These are phyloP conservation scores for Herpetospermum pedunculosum DNA, from an alignment of 306 rosid genomes.

Conservation along the genomic window DNA sequence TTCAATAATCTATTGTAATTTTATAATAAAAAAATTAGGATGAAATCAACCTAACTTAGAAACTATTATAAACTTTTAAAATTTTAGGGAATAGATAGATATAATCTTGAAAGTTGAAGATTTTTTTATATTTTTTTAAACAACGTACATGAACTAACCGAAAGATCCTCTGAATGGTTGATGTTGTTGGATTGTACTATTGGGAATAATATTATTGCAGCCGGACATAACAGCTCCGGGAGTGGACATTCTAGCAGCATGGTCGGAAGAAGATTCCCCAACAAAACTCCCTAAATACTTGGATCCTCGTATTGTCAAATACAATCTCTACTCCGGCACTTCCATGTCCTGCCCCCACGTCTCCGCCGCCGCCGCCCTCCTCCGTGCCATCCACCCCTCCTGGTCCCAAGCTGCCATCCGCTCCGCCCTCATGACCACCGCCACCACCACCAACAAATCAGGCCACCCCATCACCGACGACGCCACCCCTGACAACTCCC, in stretches of 20 bases:
- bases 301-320: conserved; percentile 52
- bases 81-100: not conserved
- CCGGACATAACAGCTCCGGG: conserved; percentile 98
- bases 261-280: conserved; percentile 67
- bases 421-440: conserved; percentile 88
- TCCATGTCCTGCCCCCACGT: conserved; percentile 97
- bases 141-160: too few relatives aligned
- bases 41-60: too few relatives aligned
- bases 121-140: too few relatives aligned
- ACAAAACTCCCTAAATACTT: conserved; percentile 27
- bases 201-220: too few relatives aligned
- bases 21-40: too few relatives aligned
- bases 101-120: too few relatives aligned
- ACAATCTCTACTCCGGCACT: conserved; percentile 72
- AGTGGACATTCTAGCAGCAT: conserved; percentile 81
- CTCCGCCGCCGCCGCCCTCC: conserved; percentile 61
- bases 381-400: conserved; percentile 68
- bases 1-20: too few relatives aligned
- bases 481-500: conserved; percentile 27
- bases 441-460: conserved; percentile 45
- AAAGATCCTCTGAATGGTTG: too few relatives aligned
- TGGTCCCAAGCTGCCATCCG: conserved; percentile 86
- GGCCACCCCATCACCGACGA: conserved; percentile 49
- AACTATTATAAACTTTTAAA: too few relatives aligned
- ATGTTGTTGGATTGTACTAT: too few relatives aligned